Evolutionary conservation across 805 yeast species (phyloP).

Genomic region (Candida xyloterini): DNA sequence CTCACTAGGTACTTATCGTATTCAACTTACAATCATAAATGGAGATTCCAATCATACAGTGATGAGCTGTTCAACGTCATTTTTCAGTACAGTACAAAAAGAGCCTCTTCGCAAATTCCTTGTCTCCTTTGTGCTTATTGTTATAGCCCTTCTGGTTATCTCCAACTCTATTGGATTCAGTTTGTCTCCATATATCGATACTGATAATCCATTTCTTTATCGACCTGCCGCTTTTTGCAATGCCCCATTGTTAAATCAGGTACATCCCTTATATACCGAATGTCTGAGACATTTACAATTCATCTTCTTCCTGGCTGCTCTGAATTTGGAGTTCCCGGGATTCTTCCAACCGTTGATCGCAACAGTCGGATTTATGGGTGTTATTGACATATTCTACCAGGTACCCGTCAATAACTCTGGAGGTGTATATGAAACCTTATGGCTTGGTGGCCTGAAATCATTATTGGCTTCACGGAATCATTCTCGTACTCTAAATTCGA

Average conservation of each 20-base stretch:
- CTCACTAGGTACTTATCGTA: conserved; percentile 45
- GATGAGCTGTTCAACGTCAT: conserved; percentile 47
- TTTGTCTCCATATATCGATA: conserved; percentile 57
- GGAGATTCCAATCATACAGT: conserved; percentile 35
- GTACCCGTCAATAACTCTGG: conserved; percentile 20
- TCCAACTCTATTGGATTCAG: conserved; percentile 36
- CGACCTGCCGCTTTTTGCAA: conserved; percentile 59
- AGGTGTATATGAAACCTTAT: conserved; percentile 42
- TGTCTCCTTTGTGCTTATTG: conserved; percentile 36
- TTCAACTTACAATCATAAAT: conserved; percentile 39
- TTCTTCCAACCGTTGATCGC: conserved; percentile 55
- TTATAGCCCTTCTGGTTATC: conserved; percentile 38
- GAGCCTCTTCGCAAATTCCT: conserved; percentile 39
- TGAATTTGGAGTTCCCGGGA: conserved; percentile 59
- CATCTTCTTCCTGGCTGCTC: conserved; percentile 53
- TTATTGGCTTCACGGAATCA: conserved; percentile 25
- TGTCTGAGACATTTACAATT: conserved; percentile 55
- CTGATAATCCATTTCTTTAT: conserved; percentile 49
- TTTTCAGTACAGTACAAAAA: conserved; percentile 48
- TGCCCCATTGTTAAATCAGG: conserved; percentile 49
- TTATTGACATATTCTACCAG: conserved; percentile 34
- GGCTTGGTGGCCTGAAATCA: conserved; percentile 39
- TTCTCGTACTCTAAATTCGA: conserved; percentile 35
- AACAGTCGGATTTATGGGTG: conserved; percentile 52
- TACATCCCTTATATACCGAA: conserved; percentile 52